Conservation (phyloP, 352 stramenopile species). For the Globisporangium nagaii region DNA sequence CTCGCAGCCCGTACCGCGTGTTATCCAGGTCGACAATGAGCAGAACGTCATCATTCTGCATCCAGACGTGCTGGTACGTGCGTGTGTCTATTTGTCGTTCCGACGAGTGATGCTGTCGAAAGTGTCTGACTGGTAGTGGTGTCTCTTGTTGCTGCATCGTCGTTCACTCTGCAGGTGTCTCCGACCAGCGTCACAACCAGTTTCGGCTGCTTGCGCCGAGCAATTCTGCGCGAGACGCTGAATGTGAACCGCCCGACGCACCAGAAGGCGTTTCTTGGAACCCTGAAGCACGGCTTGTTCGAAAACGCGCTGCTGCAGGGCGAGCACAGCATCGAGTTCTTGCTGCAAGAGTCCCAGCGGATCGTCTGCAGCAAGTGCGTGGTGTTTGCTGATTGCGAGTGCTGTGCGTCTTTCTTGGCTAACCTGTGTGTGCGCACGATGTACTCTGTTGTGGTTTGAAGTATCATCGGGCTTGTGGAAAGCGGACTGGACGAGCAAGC, state of each 20-base stretch:
- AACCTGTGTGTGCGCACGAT: background rate
- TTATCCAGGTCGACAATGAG: constrained; percentile 46
- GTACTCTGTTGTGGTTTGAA: constrained; percentile 16
- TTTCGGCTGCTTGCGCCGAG: constrained; percentile 62
- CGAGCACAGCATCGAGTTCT: constrained; percentile 20
- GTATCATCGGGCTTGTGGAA: constrained; percentile 63
- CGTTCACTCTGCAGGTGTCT: constrained; percentile 41
- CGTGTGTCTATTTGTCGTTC: no score
- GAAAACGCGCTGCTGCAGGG: constrained; percentile 43
- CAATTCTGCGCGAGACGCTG: constrained; percentile 61
- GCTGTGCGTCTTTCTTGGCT: background rate
- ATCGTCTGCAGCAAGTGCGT: constrained; percentile 65
- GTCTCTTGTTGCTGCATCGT: no score
- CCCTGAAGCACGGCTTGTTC: constrained; percentile 83
- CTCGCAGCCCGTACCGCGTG: background rate
- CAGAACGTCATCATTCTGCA: constrained; percentile 63
- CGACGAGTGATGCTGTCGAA: no score
- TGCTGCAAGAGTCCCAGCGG: constrained; percentile 32
- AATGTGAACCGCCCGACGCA: constrained; percentile 53
- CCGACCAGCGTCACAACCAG: constrained; percentile 78
- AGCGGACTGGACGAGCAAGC: constrained; percentile 55
- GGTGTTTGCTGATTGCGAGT: background rate
- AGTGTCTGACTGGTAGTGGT: no score
- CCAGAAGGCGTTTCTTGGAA: constrained; percentile 63
- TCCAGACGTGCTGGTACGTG: constrained; percentile 71